Percentiles rank a stretch among this genome's conserved stretches.
phyloP scores from a whole-genome alignment of 257 asterid genomes.

The Striga asiatica region DNA sequence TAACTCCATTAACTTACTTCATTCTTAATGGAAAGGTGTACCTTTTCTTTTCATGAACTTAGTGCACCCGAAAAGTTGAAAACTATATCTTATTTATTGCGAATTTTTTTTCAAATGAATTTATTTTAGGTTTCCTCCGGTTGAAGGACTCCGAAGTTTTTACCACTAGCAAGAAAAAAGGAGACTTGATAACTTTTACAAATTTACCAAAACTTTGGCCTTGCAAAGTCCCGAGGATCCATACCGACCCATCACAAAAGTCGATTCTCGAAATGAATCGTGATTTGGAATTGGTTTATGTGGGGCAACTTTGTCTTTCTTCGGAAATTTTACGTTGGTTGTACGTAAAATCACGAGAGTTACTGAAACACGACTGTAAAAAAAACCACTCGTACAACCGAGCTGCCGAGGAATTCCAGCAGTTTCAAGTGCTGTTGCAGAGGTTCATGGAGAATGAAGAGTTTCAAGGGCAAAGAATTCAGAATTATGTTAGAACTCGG shows the following conservation, averaged over 20 bases:
- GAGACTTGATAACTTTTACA: slow-evolving; percentile 12
- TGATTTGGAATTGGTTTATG: slow-evolving; percentile 59
- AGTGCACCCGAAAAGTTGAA: neutral
- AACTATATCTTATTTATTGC: too few species aligned
- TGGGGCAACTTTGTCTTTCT: slow-evolving; percentile 67
- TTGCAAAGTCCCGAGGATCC: slow-evolving; percentile 39
- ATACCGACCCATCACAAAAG: slow-evolving; percentile 55
- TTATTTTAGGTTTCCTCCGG: slow-evolving; percentile 51
- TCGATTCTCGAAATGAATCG: slow-evolving; percentile 35
- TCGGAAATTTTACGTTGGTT: slow-evolving; percentile 78
- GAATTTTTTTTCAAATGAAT: neutral
- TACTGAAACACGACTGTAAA: slow-evolving; percentile 28
- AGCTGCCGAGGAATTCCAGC: slow-evolving; percentile 60
- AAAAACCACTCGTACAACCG: slow-evolving; percentile 44
- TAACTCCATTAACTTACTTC: slow-evolving; percentile 1
- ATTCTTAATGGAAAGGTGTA: neutral
- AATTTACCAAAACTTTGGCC: slow-evolving; percentile 30
- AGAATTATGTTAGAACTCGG: slow-evolving; percentile 44
- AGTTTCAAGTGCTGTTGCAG: slow-evolving; percentile 66
- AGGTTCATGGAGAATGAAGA: slow-evolving; percentile 74
- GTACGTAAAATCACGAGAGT: slow-evolving; percentile 35
- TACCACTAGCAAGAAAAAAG: slow-evolving; percentile 24
- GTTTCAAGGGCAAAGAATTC: slow-evolving; percentile 53
- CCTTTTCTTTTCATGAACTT: neutral
- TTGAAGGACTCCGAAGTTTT: slow-evolving; percentile 50